Percentiles rank a stretch among this genome's conserved stretches.
Evolutionary conservation across 441 rosid genomes (phyloP).

Genomic region (Breynia disticha): DNA sequence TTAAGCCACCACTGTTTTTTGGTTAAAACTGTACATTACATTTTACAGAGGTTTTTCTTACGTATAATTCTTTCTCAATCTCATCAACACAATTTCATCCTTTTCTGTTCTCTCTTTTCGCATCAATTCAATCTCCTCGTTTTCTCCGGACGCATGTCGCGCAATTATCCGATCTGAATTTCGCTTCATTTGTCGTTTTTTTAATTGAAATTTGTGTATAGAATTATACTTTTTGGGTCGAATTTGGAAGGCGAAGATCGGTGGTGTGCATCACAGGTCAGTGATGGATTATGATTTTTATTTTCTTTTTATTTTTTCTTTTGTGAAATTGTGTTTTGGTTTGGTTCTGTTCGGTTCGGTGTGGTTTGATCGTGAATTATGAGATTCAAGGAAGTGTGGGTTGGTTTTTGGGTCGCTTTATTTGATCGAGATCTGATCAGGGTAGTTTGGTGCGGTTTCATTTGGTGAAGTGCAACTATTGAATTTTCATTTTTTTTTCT

Average conservation of each 20-base stretch:
- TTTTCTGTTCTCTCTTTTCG: slow-evolving; percentile 1
- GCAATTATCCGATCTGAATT: slow-evolving; percentile 10
- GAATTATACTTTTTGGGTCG: not conserved
- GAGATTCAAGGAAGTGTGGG: too few relatives aligned
- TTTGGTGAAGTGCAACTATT: slow-evolving; percentile 1
- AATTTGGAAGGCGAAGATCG: not conserved
- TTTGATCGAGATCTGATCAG: slow-evolving; percentile 16
- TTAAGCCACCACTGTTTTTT: not conserved
- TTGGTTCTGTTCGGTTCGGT: too few relatives aligned
- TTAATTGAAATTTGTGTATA: not conserved
- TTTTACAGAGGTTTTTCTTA: slow-evolving; percentile 31
- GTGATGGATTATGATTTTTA: slow-evolving; percentile 1
- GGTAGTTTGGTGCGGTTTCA: not conserved
- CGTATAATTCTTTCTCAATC: slow-evolving; percentile 15
- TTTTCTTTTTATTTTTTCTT: not conserved
- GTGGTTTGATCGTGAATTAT: too few relatives aligned
- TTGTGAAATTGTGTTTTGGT: not conserved
- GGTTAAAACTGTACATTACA: slow-evolving; percentile 1
- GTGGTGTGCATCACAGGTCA: slow-evolving; percentile 4
- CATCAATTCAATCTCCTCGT: not conserved
- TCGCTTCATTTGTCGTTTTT: not conserved
- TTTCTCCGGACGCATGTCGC: not conserved
- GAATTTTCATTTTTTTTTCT: not conserved
- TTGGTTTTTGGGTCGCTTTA: too few relatives aligned
- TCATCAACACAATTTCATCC: not conserved